phyloP scores from a whole-genome alignment of 257 asterid genomes.

The Capsicum chinense region DNA sequence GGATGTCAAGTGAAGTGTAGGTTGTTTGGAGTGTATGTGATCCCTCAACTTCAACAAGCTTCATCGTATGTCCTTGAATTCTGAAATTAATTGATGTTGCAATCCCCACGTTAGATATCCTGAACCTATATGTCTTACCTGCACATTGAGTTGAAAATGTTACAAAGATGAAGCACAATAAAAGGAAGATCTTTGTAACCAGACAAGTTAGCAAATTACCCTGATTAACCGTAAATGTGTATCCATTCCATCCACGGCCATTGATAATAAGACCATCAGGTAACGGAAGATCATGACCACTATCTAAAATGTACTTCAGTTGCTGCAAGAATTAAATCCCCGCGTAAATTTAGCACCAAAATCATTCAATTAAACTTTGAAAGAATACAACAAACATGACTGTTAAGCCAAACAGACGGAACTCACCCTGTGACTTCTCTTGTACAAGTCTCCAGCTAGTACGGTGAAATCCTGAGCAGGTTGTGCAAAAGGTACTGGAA shows the following conservation, averaged over 20 bases:
- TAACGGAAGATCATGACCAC: constrained; percentile 80
- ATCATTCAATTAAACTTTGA: not conserved
- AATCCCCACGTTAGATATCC: constrained; percentile 87
- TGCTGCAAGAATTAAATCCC: constrained; percentile 53
- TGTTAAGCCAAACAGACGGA: not conserved
- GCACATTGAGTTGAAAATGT: constrained; percentile 27
- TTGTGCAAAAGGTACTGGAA: constrained; percentile 85
- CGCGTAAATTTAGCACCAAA: not conserved
- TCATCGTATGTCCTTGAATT: constrained; percentile 87
- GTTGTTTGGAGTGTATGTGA: constrained; percentile 85
- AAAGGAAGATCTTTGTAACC: not conserved
- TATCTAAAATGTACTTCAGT: constrained; percentile 69
- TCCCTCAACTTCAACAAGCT: constrained; percentile 94
- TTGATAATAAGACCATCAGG: constrained; percentile 96
- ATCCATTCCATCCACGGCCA: constrained; percentile 94
- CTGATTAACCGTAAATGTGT: constrained; percentile 78
- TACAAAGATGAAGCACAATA: not conserved
- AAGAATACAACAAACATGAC: not conserved
- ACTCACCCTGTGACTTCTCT: constrained; percentile 75
- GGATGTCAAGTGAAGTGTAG: constrained; percentile 77
- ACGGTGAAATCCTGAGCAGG: constrained; percentile 78
- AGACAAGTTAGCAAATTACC: constrained; percentile 44
- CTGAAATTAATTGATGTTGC: constrained; percentile 81
- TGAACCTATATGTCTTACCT: constrained; percentile 91
- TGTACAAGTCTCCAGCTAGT: constrained; percentile 95